These are phyloP conservation scores for Leishmania gerbilli DNA, from an alignment of 208 protist genomes.

Conservation along the genomic window DNA sequence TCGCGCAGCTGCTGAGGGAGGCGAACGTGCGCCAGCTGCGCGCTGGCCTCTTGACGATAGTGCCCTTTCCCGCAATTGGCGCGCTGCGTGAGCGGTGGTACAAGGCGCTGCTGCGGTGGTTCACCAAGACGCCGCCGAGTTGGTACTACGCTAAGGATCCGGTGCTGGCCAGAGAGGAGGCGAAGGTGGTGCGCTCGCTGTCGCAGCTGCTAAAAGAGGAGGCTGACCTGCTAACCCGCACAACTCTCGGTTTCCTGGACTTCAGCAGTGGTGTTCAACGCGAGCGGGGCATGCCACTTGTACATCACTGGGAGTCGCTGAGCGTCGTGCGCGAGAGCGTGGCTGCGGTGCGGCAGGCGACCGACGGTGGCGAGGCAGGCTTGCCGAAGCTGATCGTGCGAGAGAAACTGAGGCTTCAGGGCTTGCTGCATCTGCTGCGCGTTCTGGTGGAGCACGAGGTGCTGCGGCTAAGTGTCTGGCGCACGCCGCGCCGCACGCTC, in stretches of 20 bases:
- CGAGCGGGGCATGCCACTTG: not conserved
- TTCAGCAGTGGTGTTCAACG: slow-evolving; percentile 37
- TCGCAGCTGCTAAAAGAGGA: slow-evolving; percentile 59
- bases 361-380: slow-evolving; percentile 20
- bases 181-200: slow-evolving; percentile 58
- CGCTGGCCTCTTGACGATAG: slow-evolving; percentile 34
- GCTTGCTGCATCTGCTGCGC: slow-evolving; percentile 56
- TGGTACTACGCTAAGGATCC: slow-evolving; percentile 80
- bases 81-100: slow-evolving; percentile 80
- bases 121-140: slow-evolving; percentile 70
- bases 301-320: slow-evolving; percentile 27
- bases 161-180: slow-evolving; percentile 45
- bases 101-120: slow-evolving; percentile 78
- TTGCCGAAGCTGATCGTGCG: slow-evolving; percentile 35
- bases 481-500: slow-evolving; percentile 53
- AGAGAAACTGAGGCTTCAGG: slow-evolving; percentile 48
- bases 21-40: slow-evolving; percentile 59
- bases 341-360: slow-evolving; percentile 19
- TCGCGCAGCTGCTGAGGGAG: slow-evolving; percentile 53
- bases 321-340: slow-evolving; percentile 34
- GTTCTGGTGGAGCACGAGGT: slow-evolving; percentile 75
- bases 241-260: slow-evolving; percentile 64
- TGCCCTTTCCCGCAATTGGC: slow-evolving; percentile 68
- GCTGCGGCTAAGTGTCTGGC: slow-evolving; percentile 74
- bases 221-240: slow-evolving; percentile 26